Base-by-base conservation (phyloP, 805 yeast species). In the Allodekkera sacchari region DNA sequence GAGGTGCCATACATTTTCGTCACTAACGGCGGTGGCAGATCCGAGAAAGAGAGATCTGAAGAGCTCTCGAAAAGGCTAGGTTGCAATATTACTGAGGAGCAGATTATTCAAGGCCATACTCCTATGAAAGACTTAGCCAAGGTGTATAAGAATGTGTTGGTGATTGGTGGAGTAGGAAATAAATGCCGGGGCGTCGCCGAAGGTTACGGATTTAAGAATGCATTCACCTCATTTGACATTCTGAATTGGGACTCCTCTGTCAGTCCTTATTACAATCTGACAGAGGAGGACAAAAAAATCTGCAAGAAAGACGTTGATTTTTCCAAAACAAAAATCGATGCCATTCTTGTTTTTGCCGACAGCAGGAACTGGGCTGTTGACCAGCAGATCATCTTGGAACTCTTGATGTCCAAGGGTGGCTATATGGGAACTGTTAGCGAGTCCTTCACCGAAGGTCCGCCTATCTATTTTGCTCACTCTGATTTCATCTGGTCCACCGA, bases 401-500 rank as follows among this genome's bases (percentile, higher is more conserved):
- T 85, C 47, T 66, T 85, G 33, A 63, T 84, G 55, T 76, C 87
- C 34, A 71, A 81, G 45, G 61, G 71, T 37, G 96, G 96, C 48
- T 74, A 70, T 25, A 80, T 85, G 87, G 95, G 95, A 25, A 85
- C 96, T 4, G 66, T 71, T 26, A 70, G 81, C 24, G 67, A 74
- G 42, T 72, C 80, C 12, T 76, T 57, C 50, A 79, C 77, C 37
- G 87, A 83, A 41, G 88, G 88, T 23, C 92, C 94, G 21, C 74
- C 75, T 29, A 72, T 84, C 35, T 83, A 81, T 58, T 85, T 84
- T 65, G 94, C 94, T 25, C 94, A 85, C 55, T 81, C 89, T 14
- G 96, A 85, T 59, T 81, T 85, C 48, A 83, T 85, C 34, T 85
- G 95, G 95, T 89, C 95, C 9, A 83, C 95, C 4, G 82, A 84